Evolutionary conservation across 371 early-diverging fungal genomes (phyloP), one percentile per base, ranked within the genome.

Genomic region (Zychaea mexicana): DNA sequence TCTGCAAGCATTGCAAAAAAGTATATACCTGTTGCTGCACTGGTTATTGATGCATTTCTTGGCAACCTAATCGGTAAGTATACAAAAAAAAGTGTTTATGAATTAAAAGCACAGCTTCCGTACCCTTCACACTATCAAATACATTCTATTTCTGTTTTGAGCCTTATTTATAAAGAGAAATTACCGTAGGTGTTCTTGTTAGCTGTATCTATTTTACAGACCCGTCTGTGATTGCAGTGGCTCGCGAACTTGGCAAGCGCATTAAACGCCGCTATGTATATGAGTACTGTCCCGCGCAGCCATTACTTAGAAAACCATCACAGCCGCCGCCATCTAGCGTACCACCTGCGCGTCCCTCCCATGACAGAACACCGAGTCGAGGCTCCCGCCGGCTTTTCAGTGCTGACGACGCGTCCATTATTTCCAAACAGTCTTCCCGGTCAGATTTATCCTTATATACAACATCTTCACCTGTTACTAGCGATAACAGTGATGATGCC

Each of bases 201-300:
- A 68, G 69, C 38, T 59, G 61, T 30, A 69, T 79, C 2, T 79
- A 73, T 33, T 76, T 76, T 30, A 68, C 76, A 2, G 79, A 79
- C 53, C 79, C 79, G 31, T 69, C 74, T 5, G 70, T 79, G 10
- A 52, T 52, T 3, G 62, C 61, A 8, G 66, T 70, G 0, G 36
- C 62, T 15, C 56, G 47, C 0, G 72, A 74, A 8, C 30, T 42
- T 0, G 21, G 26, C 7, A 46, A 52, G 1, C 9, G 26, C 2
- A n/a, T 73, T 2, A 71, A 70, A 36, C 30, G 58, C 15, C 61
- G 57, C 8, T 79, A 79, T 13, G 76, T 79, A 3, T 67, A 73
- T 28, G 69, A 79, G 12, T 79, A 79, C 21, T 78, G 63, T 38
- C 15, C 46, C 0, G 39, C 22, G 1, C 13, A 42, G n/a, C 7